These are phyloP conservation scores for Magnusiomyces ingens DNA, from an alignment of 1,139 yeast genomes.

Conservation along the genomic window DNA sequence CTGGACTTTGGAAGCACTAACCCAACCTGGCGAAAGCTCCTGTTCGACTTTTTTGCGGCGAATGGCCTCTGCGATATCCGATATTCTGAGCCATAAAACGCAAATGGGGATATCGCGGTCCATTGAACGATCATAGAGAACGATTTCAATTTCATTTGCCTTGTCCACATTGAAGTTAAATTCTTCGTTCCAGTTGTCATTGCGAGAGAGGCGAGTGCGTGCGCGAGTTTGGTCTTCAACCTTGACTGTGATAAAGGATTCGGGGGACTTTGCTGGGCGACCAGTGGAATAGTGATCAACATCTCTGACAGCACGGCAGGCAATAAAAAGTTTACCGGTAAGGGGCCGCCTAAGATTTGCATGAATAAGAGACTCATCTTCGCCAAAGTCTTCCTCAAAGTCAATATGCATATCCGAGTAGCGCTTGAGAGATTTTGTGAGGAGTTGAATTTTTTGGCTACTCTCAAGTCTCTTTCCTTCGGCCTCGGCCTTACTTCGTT, in stretches of 20 bases:
- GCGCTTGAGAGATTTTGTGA: constrained; percentile 76
- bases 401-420: constrained; percentile 87
- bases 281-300: constrained; percentile 90
- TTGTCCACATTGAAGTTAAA: constrained; percentile 76
- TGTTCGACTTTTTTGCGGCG: constrained; percentile 83
- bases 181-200: constrained; percentile 80
- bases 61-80: constrained; percentile 89
- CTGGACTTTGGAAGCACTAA: constrained; percentile 54
- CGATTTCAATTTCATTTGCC: constrained; percentile 84
- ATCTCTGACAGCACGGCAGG: constrained; percentile 71
- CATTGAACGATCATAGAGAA: constrained; percentile 70
- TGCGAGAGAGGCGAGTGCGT: constrained; percentile 65
- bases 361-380: constrained; percentile 48
- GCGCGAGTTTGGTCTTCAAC: constrained; percentile 83
- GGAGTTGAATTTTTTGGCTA: constrained; percentile 74
- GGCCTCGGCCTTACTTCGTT: constrained; percentile 78
- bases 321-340: constrained; percentile 68
- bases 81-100: constrained; percentile 78
- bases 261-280: constrained; percentile 68
- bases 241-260: constrained; percentile 68
- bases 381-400: constrained; percentile 45
- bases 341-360: constrained; percentile 70
- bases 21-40: constrained; percentile 78
- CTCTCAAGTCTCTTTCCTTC: constrained; percentile 81
- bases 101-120: constrained; percentile 84